Percentiles rank a stretch among this genome's conserved stretches.
These are phyloP conservation scores for Coelastrella sp. DNA, from an alignment of 139 green algal species.

Conservation along the genomic window DNA sequence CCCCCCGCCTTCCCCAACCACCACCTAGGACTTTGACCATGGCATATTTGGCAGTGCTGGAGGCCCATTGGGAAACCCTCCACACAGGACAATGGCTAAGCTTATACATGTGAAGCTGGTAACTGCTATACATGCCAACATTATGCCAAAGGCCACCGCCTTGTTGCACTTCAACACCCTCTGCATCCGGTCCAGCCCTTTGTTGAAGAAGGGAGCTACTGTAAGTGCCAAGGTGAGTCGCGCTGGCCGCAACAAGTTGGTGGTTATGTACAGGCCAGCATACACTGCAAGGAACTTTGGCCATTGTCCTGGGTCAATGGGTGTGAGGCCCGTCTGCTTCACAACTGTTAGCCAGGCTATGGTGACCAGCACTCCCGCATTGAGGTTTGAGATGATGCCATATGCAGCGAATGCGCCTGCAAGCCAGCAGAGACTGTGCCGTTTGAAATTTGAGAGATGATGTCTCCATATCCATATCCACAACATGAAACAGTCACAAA, in stretches of 20 bases:
- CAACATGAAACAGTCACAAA: too few relatives aligned
- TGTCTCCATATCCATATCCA: too few relatives aligned
- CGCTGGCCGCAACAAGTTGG: constrained; percentile 58
- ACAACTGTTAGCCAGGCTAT: constrained; percentile 63
- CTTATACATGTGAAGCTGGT: constrained; percentile 47
- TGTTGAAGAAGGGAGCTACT: constrained; percentile 58
- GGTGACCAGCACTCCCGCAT: constrained; percentile 61
- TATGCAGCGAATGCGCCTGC: constrained; percentile 44
- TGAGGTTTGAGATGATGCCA: constrained; percentile 65
- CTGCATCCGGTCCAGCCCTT: constrained; percentile 6
- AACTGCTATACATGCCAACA: constrained; percentile 57
- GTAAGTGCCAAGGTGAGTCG: constrained; percentile 58
- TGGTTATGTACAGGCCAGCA: constrained; percentile 54
- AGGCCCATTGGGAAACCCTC: constrained; percentile 58
- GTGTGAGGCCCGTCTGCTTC: constrained; percentile 53
- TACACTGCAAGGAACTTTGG: constrained; percentile 56
- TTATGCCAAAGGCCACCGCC: constrained; percentile 55
- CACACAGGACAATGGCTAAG: constrained; percentile 33
- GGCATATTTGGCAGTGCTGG: constrained; percentile 27
- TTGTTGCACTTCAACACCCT: constrained; percentile 32
- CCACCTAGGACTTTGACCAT: neutral
- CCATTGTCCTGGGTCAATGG: constrained; percentile 48
- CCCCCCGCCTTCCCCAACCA: neutral
- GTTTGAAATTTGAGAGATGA: too few relatives aligned
- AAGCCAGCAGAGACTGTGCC: neutral